Evolutionary conservation across 2,329 filamentous ascomycete genomes (phyloP).

Genomic region (Aspergillus hortae): DNA sequence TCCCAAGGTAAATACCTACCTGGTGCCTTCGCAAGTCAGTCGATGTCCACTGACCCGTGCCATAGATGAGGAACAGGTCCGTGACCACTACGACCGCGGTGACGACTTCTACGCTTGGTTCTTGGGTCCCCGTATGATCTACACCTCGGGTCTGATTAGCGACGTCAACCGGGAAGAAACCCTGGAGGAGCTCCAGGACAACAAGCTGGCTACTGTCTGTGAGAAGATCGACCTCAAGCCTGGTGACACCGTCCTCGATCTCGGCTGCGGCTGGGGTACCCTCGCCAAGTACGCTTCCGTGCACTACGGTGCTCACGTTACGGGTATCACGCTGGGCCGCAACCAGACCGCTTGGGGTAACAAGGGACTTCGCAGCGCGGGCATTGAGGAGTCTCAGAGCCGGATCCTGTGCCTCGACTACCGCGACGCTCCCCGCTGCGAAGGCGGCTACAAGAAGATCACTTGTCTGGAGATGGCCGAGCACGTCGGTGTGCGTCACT

Average conservation of each 20-base stretch:
- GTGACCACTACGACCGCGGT: slow-evolving; percentile 94
- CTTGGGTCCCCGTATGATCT: slow-evolving; percentile 97
- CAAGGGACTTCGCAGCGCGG: slow-evolving; percentile 75
- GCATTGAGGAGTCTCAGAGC: slow-evolving; percentile 82
- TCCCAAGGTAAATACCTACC: slow-evolving; percentile 62
- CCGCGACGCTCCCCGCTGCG: slow-evolving; percentile 80
- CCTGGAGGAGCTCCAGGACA: slow-evolving; percentile 94
- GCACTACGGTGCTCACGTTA: slow-evolving; percentile 82
- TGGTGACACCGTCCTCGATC: slow-evolving; percentile 82
- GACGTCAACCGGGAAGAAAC: slow-evolving; percentile 84
- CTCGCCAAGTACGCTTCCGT: slow-evolving; percentile 88
- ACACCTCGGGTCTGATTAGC: slow-evolving; percentile 91
- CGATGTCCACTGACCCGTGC: not conserved
- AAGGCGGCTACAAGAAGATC: slow-evolving; percentile 85
- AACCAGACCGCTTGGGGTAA: slow-evolving; percentile 99
- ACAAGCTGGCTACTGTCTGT: slow-evolving; percentile 92
- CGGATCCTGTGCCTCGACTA: slow-evolving; percentile 95
- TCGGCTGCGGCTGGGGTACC: slow-evolving; percentile 97
- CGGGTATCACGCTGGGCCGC: slow-evolving; percentile 87
- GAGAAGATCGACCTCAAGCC: slow-evolving; percentile 86
- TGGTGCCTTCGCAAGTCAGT: not conserved
- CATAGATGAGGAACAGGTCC: slow-evolving; percentile 91
- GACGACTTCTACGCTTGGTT: slow-evolving; percentile 99
- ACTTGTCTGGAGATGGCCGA: slow-evolving; percentile 98
- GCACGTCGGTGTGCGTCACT: slow-evolving; percentile 92